Percentiles rank a stretch among this genome's conserved stretches.
phyloP scores from a whole-genome alignment of 306 rosid species.

The Quercus robur region DNA sequence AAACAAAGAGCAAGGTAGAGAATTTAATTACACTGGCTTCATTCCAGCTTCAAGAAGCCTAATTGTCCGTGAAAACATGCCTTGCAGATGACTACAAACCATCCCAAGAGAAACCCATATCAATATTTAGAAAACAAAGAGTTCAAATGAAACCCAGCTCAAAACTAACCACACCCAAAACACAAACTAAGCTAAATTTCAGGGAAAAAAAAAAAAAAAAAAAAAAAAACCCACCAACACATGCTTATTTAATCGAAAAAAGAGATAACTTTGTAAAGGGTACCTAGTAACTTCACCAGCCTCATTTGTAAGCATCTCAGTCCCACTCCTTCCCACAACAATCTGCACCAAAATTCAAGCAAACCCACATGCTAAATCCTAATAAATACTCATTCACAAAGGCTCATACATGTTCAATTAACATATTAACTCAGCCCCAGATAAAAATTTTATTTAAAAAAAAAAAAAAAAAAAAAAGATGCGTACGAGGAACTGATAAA shows the following conservation, averaged over 20 bases:
- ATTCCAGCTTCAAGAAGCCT: conserved; percentile 95
- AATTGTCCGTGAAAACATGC: conserved; percentile 89
- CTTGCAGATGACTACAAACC: conserved; percentile 83
- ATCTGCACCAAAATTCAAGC: conserved; percentile 49
- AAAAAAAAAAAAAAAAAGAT: background rate
- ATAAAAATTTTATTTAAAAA: background rate
- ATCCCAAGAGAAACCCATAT: conserved; percentile 17
- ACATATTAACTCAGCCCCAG: background rate
- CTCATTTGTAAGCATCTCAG: conserved; percentile 93
- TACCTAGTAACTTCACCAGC: conserved; percentile 99
- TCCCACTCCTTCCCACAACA: conserved; percentile 94
- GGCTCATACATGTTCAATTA: background rate
- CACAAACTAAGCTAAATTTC: background rate
- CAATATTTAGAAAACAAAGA: conserved; percentile 9
- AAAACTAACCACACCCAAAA: background rate
- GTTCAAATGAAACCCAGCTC: background rate
- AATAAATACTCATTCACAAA: background rate
- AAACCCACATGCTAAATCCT: conserved; percentile 6
- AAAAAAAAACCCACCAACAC: too few relatives aligned
- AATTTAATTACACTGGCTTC: conserved; percentile 70
- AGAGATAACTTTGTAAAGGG: background rate
- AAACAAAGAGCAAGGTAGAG: background rate
- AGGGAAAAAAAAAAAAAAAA: too few relatives aligned
- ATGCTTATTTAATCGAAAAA: background rate
- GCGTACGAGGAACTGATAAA: conserved; percentile 90